phyloP scores from a whole-genome alignment of 441 rosid species.

The Cnidoscolus chayamansa region DNA sequence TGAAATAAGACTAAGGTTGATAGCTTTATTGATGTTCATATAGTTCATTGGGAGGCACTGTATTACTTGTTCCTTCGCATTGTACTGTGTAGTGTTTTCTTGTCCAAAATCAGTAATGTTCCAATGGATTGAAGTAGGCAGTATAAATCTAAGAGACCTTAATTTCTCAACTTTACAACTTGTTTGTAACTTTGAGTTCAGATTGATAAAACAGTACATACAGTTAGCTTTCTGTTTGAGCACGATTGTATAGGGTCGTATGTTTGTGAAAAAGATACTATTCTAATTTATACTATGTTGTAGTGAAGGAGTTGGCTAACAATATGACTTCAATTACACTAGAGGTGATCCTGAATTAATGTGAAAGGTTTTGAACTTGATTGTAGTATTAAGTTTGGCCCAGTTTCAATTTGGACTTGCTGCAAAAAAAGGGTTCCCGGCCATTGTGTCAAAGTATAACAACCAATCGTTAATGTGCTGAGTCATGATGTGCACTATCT shows the following conservation, averaged over 20 bases:
- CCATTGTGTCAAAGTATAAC: not conserved
- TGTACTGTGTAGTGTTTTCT: not conserved
- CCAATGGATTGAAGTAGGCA: not conserved
- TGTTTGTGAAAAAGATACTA: not conserved
- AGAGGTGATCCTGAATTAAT: not conserved
- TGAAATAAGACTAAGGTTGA: not conserved
- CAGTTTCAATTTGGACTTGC: not conserved
- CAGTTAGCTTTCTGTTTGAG: not conserved
- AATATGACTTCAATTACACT: not conserved
- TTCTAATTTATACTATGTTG: not conserved
- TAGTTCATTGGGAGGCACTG: not conserved
- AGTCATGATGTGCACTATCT: not conserved
- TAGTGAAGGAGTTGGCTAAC: not conserved
- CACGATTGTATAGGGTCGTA: not conserved
- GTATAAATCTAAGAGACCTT: not conserved
- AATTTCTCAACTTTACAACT: not conserved
- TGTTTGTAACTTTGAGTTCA: not conserved
- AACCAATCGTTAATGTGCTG: not conserved
- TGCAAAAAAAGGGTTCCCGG: not conserved
- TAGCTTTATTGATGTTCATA: not conserved
- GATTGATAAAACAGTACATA: no score
- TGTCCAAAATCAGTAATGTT: not conserved
- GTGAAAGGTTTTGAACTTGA: not conserved
- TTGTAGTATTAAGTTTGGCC: not conserved
- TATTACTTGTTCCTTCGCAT: not conserved